Evolutionary conservation across 257 asterid genomes (phyloP).

Genomic region (Buddleja alternifolia): DNA sequence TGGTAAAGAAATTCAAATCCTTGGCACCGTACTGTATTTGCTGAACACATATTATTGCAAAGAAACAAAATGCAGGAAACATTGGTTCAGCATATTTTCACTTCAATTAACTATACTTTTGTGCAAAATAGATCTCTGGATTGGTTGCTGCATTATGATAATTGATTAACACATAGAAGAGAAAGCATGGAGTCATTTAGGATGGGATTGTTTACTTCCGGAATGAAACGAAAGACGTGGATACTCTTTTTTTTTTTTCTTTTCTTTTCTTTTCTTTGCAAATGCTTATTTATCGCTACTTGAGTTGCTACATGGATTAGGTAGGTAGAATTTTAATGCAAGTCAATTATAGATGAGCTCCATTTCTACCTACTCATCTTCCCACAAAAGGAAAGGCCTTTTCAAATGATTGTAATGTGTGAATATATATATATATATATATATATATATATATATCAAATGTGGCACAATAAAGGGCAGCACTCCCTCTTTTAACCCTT

Average conservation of each 20-base stretch:
- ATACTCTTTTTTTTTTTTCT: background rate
- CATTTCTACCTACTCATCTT: no score
- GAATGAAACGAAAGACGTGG: background rate
- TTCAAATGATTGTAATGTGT: no score
- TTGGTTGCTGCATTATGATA: background rate
- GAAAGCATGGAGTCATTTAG: background rate
- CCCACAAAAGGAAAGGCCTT: no score
- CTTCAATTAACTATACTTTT: background rate
- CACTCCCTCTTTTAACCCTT: no score
- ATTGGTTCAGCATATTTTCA: background rate
- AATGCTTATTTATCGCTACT: background rate
- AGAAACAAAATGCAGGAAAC: background rate
- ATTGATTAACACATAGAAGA: background rate
- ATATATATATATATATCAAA: no score
- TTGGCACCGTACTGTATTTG: background rate
- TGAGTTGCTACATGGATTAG: background rate
- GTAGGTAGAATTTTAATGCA: background rate
- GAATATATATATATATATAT: no score
- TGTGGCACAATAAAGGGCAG: no score
- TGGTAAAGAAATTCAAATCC: no score
- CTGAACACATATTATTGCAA: background rate
- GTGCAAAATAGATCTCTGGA: background rate
- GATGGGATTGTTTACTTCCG: background rate
- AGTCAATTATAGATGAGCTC: background rate
- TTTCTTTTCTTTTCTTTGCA: background rate